phyloP scores from a whole-genome alignment of 306 rosid species.

The Lathyrus tuberosus region DNA sequence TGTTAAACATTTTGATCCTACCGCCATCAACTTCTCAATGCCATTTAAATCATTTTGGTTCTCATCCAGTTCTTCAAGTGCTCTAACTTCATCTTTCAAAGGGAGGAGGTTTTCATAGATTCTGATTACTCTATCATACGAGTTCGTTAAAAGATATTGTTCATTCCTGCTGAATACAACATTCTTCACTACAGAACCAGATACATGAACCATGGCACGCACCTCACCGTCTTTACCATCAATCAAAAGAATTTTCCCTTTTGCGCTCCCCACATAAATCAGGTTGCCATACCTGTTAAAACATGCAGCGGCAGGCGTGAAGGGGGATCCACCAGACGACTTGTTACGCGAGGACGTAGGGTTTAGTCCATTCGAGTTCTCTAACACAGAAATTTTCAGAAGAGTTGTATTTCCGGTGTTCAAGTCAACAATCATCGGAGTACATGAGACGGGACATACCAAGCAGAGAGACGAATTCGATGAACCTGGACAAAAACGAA shows the following conservation, averaged over 20 bases:
- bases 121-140: slow-evolving; percentile 83
- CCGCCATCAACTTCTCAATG: slow-evolving; percentile 73
- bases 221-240: slow-evolving; percentile 58
- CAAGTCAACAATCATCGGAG: slow-evolving; percentile 93
- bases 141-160: slow-evolving; percentile 85
- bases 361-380: slow-evolving; percentile 47
- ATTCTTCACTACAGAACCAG: slow-evolving; percentile 79
- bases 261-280: slow-evolving; percentile 88
- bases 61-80: slow-evolving; percentile 56
- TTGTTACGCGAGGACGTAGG: slow-evolving; percentile 64
- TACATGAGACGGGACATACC: slow-evolving; percentile 89
- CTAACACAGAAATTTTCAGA: slow-evolving; percentile 73
- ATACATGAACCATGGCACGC: slow-evolving; percentile 69
- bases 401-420: slow-evolving; percentile 61
- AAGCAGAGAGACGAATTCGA: slow-evolving; percentile 79
- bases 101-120: slow-evolving; percentile 92
- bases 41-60: slow-evolving; percentile 47
- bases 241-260: slow-evolving; percentile 86
- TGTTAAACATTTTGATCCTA: slow-evolving; percentile 79
- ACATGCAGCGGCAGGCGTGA: slow-evolving; percentile 91
- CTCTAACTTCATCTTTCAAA: slow-evolving; percentile 60
- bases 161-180: slow-evolving; percentile 87
- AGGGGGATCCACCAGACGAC: slow-evolving; percentile 70
- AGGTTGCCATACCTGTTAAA: slow-evolving; percentile 77
- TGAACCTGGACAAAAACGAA: slow-evolving; percentile 89